Evolutionary conservation across 2,329 filamentous ascomycete species (phyloP), one percentile per base, ranked within the genome.

Genomic region (Trichoderma koningiopsis): DNA sequence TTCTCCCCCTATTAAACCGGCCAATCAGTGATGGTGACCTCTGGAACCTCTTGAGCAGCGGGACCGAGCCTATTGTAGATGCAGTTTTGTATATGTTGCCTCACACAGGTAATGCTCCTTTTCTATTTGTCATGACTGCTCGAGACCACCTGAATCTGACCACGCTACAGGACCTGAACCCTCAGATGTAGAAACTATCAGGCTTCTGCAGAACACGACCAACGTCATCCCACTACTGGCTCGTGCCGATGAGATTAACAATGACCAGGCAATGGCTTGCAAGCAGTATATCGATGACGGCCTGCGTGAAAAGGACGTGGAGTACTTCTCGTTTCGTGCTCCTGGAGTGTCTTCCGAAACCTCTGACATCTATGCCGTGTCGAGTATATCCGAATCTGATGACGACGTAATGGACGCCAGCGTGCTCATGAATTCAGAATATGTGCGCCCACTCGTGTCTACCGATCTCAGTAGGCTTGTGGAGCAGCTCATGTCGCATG

Each of bases 401-500:
- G 82, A 89, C 70, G 93, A 97, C 49, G 89, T 86, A 55, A 96
- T 98, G 90, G 95, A 98, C 77, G 95, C 94, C 22, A 97, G 93
- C 75, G 84, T 97, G 0, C 85, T 98, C 22, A 98, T 98, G 95
- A 94, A 90, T 68, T 91, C 94, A 0, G 92, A 96, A 75, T 98
- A 97, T 76, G 83, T 96, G 16, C 91, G 93, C 71, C 95, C 95
- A 0, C 84, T 97, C 5, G 81, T 92, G 3, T 80, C 87, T 0
- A 96, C 93, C 10, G 94, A 98, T 53, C 86, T 98, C 2, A 75
- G 79, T 5, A 79, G 82, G 10, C 83, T 98, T 1, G 87, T 97
- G n/a, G 83, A 88, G 10, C 87, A 88, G 22, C 82, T 97, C 0
- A 94, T 98, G 74, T 90, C 93, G 57, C 85, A 87, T 4, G 90